A percentile compares a stretch with the other conserved stretches of the same genome.
Conservation (phyloP, 352 stramenopile genomes). For the Blastocystis hominis region DNA sequence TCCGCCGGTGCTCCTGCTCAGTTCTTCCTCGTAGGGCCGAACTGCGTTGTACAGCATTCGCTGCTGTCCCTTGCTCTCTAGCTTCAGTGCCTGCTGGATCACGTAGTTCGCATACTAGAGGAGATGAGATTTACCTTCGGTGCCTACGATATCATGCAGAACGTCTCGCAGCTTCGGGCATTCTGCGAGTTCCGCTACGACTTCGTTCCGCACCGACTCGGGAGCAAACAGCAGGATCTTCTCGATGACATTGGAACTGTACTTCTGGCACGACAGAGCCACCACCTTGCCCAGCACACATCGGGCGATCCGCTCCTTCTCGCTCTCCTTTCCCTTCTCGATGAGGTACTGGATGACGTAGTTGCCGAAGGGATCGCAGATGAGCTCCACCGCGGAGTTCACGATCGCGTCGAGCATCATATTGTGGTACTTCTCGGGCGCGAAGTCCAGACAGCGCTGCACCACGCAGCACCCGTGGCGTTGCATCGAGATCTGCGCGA, state of each 20-base stretch:
- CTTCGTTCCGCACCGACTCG: conserved; percentile 68
- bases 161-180: conserved; percentile 50
- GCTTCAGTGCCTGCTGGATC: conserved; percentile 84
- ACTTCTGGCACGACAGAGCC: conserved; percentile 92
- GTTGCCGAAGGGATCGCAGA: conserved; percentile 80
- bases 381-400: conserved; percentile 87
- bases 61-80: conserved; percentile 83
- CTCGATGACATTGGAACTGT: conserved; percentile 95
- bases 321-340: conserved; percentile 61
- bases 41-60: conserved; percentile 85
- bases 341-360: conserved; percentile 80
- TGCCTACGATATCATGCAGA: conserved; percentile 58
- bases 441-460: conserved; percentile 84
- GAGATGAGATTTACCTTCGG: neutral
- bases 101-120: conserved; percentile 96
- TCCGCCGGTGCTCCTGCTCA: conserved; percentile 50
- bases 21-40: conserved; percentile 76
- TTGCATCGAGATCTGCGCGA: conserved; percentile 80
- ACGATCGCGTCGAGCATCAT: conserved; percentile 86
- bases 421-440: conserved; percentile 73
- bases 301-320: conserved; percentile 54
- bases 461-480: conserved; percentile 91
- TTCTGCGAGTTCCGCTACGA: conserved; percentile 72
- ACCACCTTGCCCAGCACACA: conserved; percentile 75
- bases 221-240: conserved; percentile 88